phyloP scores from a whole-genome alignment of 768 basidiomycete species.

The Dentipellis fragilis region DNA sequence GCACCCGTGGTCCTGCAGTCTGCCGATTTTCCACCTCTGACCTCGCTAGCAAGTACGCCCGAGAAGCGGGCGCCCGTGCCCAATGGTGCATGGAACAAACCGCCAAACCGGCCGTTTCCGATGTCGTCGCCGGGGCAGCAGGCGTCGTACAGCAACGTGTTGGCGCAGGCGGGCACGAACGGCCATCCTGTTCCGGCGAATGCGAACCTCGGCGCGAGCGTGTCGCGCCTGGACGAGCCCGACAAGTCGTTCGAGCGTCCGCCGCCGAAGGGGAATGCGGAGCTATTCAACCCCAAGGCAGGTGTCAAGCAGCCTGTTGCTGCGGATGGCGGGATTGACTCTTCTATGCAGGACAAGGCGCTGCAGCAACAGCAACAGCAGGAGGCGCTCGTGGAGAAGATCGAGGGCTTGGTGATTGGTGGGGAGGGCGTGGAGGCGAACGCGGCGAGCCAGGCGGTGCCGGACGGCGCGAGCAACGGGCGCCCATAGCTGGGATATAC shows the following conservation, averaged over 20 bases:
- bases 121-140: slow-evolving; percentile 29
- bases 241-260: slow-evolving; percentile 40
- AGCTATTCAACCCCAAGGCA: slow-evolving; percentile 27
- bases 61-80: slow-evolving; percentile 47
- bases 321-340: background rate
- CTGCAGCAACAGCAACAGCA: no score
- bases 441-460: background rate
- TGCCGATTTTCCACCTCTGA: slow-evolving; percentile 21
- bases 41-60: slow-evolving; percentile 21
- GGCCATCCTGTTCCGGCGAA: background rate
- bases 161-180: slow-evolving; percentile 16
- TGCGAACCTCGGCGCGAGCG: slow-evolving; percentile 2
- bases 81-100: slow-evolving; percentile 64
- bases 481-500: background rate
- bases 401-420: slow-evolving; percentile 5
- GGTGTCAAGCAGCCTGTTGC: background rate
- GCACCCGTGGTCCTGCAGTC: slow-evolving; percentile 19
- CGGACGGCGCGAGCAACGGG: background rate
- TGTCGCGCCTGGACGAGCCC: slow-evolving; percentile 30
- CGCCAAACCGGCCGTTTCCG: slow-evolving; percentile 39
- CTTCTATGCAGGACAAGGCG: background rate
- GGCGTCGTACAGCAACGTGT: slow-evolving; percentile 16
- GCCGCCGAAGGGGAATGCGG: slow-evolving; percentile 33
- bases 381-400: background rate
- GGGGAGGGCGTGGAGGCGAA: slow-evolving; percentile 9